phyloP scores from a whole-genome alignment of 1,284 basidiomycete genomes.

The Sanguinoderma infundibulare region DNA sequence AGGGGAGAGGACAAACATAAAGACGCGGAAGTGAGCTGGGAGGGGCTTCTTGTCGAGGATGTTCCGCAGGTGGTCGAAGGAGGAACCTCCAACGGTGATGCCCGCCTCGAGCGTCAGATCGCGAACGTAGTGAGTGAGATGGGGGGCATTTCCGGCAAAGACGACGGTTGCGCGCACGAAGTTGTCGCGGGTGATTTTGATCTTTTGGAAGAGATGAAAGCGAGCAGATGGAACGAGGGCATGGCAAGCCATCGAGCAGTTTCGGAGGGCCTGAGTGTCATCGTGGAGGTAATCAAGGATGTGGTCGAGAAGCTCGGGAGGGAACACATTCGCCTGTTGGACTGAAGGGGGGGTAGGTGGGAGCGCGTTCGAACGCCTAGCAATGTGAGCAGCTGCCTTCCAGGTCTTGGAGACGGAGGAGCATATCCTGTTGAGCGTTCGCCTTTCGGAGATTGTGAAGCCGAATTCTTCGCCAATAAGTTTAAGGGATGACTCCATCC shows the following conservation, averaged over 20 bases:
- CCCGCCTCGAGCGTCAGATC: slow-evolving; percentile 17
- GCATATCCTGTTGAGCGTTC: not conserved
- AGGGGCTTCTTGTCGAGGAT: slow-evolving; percentile 2
- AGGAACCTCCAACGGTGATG: not conserved
- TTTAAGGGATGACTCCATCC: not conserved
- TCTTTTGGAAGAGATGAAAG: slow-evolving; percentile 18
- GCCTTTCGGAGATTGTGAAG: not conserved
- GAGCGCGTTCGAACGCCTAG: not conserved
- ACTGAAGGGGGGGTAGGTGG: not conserved
- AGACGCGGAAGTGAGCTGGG: slow-evolving; percentile 4
- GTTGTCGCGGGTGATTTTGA: slow-evolving; percentile 11
- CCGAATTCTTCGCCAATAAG: not conserved
- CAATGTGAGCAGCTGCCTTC: not conserved
- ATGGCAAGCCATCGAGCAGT: slow-evolving; percentile 25
- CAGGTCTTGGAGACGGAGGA: not conserved
- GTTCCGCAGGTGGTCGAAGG: slow-evolving; percentile 2
- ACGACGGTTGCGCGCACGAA: slow-evolving; percentile 3
- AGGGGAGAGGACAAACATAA: slow-evolving; percentile 16
- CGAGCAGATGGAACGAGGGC: slow-evolving; percentile 12
- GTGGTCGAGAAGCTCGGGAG: slow-evolving; percentile 33
- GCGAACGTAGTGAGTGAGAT: slow-evolving; percentile 14
- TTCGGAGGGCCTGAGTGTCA: slow-evolving; percentile 25
- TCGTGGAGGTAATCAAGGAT: slow-evolving; percentile 32
- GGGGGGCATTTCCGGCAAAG: slow-evolving; percentile 7
- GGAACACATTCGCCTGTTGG: slow-evolving; percentile 5